A percentile compares a stretch with the other conserved stretches of the same genome.
Conservation (phyloP, 2,329 filamentous ascomycete genomes). For the Penicillium sp. region DNA sequence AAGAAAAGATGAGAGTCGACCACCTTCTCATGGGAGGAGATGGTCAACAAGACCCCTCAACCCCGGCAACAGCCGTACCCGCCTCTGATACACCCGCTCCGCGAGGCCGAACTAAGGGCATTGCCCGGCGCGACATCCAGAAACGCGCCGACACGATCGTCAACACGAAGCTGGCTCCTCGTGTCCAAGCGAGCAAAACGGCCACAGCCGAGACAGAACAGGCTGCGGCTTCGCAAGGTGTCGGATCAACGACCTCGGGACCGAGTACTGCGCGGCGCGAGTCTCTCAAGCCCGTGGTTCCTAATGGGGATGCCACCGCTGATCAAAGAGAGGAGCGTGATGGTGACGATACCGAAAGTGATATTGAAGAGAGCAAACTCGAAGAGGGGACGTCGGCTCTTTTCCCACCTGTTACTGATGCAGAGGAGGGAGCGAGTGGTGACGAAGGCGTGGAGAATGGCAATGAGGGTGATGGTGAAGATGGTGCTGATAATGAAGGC, state of each 20-base stretch:
- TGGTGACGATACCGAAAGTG: constrained; percentile 70
- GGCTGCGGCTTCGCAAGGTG: constrained; percentile 12
- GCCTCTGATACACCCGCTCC: constrained; percentile 37
- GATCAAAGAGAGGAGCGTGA: constrained; percentile 50
- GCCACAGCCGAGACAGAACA: constrained; percentile 26
- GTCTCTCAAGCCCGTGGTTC: constrained; percentile 4
- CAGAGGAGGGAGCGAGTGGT: constrained; percentile 23
- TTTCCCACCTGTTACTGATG: constrained; percentile 20
- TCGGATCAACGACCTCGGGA: constrained; percentile 35
- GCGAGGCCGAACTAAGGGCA: constrained; percentile 55
- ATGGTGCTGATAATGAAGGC: constrained; percentile 8
- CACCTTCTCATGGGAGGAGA: constrained; percentile 47
- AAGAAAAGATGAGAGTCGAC: constrained; percentile 50
- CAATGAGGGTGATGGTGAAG: constrained; percentile 13
- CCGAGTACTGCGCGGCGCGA: constrained; percentile 47
- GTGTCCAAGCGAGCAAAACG: constrained; percentile 26
- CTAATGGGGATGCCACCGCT: constrained; percentile 1
- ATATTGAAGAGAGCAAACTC: constrained; percentile 50
- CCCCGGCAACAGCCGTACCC: constrained; percentile 33
- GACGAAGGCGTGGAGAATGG: constrained; percentile 14
- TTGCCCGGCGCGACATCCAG: constrained; percentile 61
- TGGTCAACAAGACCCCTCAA: constrained; percentile 30
- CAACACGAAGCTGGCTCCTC: constrained; percentile 38
- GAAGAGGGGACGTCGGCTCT: constrained; percentile 25
- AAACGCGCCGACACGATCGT: constrained; percentile 60